Conservation (phyloP, 805 yeast genomes). For the Ogataea nonfermentans region DNA sequence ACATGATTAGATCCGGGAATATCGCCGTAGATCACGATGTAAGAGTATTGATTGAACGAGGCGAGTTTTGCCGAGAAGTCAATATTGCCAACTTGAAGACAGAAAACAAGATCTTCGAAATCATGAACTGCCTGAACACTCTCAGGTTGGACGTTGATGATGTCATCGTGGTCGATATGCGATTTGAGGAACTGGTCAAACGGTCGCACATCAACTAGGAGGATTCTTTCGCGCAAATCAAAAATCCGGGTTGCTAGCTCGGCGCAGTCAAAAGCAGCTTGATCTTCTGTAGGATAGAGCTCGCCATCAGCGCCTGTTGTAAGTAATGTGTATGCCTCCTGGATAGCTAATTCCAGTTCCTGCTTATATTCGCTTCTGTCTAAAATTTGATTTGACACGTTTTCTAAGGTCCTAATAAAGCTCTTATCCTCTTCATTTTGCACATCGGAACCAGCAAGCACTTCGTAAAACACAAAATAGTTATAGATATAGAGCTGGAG, state of each 20-base stretch:
- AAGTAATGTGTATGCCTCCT: conserved; percentile 10
- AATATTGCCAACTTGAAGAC: conserved; percentile 33
- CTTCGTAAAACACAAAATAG: conserved; percentile 19
- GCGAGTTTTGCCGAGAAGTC: conserved; percentile 32
- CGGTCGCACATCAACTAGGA: conserved; percentile 42
- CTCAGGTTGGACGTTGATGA: conserved; percentile 42
- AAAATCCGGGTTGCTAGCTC: conserved; percentile 15
- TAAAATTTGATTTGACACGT: conserved; percentile 13
- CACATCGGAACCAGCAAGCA: conserved; percentile 14
- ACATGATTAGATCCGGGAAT: conserved; percentile 29
- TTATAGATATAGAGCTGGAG: conserved; percentile 22
- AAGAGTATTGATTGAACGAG: conserved; percentile 33
- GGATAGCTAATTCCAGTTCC: conserved; percentile 17
- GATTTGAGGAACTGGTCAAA: conserved; percentile 31
- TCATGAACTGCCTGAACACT: conserved; percentile 14
- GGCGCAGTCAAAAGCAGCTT: conserved; percentile 11
- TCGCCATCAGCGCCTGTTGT: conserved; percentile 8
- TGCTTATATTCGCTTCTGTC: conserved; percentile 11
- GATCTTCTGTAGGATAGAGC: conserved; percentile 15
- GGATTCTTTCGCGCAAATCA: conserved; percentile 12
- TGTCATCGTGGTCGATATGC: conserved; percentile 38
- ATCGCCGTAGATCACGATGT: conserved; percentile 40
- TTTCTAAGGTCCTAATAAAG: conserved; percentile 14
- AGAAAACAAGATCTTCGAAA: conserved; percentile 21
- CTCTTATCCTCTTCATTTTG: conserved; percentile 18